Evolutionary conservation across 352 stramenopile species (phyloP).

Genomic region (Phytophthora niederhauseri): DNA sequence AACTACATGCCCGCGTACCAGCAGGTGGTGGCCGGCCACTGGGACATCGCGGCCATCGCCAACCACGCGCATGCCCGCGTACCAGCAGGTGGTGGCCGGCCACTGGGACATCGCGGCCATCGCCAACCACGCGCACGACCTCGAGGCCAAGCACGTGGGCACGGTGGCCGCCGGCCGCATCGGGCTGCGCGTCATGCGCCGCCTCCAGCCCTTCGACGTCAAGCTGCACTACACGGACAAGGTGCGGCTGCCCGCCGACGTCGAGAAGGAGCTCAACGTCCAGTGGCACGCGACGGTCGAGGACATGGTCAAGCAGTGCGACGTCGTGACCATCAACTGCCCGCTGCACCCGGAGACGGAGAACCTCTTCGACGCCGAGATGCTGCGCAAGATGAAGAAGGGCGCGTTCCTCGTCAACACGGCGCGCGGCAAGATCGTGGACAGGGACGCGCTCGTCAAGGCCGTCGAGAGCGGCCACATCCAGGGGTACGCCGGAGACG

Average conservation of each 20-base stretch:
- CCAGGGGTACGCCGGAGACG: conserved; percentile 62
- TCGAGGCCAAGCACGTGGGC: conserved; percentile 51
- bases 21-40: conserved; percentile 43
- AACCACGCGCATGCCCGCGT: conserved; percentile 45
- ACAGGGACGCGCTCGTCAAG: conserved; percentile 54
- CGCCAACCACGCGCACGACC: conserved; percentile 42
- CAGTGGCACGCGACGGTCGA: conserved; percentile 41
- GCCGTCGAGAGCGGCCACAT: conserved; percentile 43
- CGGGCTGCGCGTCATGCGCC: conserved; percentile 41
- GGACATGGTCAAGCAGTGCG: conserved; percentile 56
- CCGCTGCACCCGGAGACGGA: conserved; percentile 70
- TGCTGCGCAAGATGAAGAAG: conserved; percentile 70
- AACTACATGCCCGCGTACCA: conserved; percentile 58
- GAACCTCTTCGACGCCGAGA: conserved; percentile 67
- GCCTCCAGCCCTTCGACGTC: conserved; percentile 51
- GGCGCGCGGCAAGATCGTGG: conserved; percentile 78
- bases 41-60: conserved; percentile 48
- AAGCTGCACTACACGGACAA: conserved; percentile 60
- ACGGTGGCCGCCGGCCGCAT: conserved; percentile 49
- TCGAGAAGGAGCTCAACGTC: conserved; percentile 55
- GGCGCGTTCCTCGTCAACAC: conserved; percentile 85
- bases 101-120: conserved; percentile 51
- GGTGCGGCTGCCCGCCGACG: conserved; percentile 37
- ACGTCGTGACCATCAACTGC: conserved; percentile 81
- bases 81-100: conserved; percentile 46